Conservation (phyloP, 768 basidiomycete species). For the Phanerochaete carnosa region DNA sequence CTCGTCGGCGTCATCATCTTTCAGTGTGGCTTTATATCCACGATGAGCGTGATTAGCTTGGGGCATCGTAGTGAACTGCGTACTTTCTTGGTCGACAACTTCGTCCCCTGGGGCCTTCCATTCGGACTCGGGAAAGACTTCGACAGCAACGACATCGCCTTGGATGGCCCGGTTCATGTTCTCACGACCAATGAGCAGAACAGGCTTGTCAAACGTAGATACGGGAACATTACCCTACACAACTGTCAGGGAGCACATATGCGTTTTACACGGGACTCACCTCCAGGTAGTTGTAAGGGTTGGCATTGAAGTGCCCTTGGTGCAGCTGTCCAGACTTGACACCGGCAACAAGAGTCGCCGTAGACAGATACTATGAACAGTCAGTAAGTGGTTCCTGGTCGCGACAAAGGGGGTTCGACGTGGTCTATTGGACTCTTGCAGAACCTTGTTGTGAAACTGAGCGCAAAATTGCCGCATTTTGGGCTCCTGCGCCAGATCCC, state of each 20-base stretch:
- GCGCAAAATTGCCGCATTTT: too few species aligned
- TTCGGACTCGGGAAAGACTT: conserved; percentile 80
- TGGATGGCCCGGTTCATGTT: conserved; percentile 96
- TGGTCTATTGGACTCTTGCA: too few species aligned
- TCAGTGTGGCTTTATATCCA: conserved; percentile 60
- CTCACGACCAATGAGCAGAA: conserved; percentile 84
- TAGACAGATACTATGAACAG: conserved; percentile 67
- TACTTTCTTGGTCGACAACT: conserved; percentile 91
- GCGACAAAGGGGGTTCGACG: too few species aligned
- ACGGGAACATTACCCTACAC: conserved; percentile 76
- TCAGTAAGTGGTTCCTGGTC: neutral
- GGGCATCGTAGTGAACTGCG: conserved; percentile 1
- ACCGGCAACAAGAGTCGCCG: conserved; percentile 69
- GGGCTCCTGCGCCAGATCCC: too few species aligned
- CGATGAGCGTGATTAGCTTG: neutral
- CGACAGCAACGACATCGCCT: conserved; percentile 89
- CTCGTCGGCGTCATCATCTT: conserved; percentile 84
- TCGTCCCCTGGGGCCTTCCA: conserved; percentile 94
- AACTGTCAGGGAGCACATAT: neutral
- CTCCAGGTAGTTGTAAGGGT: conserved; percentile 94
- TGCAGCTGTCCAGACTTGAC: conserved; percentile 81
- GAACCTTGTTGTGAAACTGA: too few species aligned
- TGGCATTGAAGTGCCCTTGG: conserved; percentile 94
- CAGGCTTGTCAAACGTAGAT: conserved; percentile 67
- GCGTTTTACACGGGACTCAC: conserved; percentile 36